A percentile compares a stretch with the other conserved stretches of the same genome.
phyloP scores from a whole-genome alignment of 805 yeast genomes.

The Scheffersomyces lignosus region DNA sequence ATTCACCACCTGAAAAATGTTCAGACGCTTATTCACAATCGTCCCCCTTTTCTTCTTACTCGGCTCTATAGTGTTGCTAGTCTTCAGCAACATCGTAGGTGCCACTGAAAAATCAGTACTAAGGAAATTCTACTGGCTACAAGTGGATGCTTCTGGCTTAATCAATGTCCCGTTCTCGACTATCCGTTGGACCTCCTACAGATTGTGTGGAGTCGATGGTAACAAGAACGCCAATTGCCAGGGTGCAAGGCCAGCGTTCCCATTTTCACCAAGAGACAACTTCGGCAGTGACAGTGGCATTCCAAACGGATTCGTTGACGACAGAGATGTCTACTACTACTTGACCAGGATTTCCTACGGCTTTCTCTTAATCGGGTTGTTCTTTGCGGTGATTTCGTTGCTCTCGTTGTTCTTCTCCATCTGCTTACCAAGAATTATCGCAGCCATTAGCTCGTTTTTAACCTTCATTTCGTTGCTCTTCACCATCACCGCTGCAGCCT shows the following conservation, averaged over 20 bases:
- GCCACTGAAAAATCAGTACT: constrained; percentile 18
- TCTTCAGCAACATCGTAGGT: constrained; percentile 30
- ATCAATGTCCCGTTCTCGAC: constrained; percentile 9
- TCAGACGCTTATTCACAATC: constrained; percentile 21
- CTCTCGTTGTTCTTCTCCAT: constrained; percentile 29
- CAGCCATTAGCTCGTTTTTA: constrained; percentile 9
- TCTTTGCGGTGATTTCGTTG: constrained; percentile 54
- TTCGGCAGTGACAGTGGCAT: constrained; percentile 10
- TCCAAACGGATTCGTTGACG: not conserved
- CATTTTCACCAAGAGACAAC: constrained; percentile 32
- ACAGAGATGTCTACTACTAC: constrained; percentile 4
- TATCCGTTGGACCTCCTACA: constrained; percentile 30
- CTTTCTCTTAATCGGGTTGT: constrained; percentile 48
- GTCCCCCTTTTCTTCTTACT: constrained; percentile 23
- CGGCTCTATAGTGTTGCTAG: constrained; percentile 21
- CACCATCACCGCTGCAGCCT: constrained; percentile 44
- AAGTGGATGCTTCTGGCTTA: constrained; percentile 17
- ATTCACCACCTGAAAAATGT: constrained; percentile 13
- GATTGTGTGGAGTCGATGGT: constrained; percentile 20
- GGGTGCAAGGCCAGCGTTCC: constrained; percentile 23
- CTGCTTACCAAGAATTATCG: constrained; percentile 6
- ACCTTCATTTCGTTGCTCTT: constrained; percentile 38
- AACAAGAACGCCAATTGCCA: constrained; percentile 20
- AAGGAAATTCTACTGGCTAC: constrained; percentile 26
- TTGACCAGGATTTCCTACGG: constrained; percentile 3